A percentile compares a stretch with the other conserved stretches of the same genome.
phyloP scores from a whole-genome alignment of 768 basidiomycete species.

The Hysterangium stoloniferum region DNA sequence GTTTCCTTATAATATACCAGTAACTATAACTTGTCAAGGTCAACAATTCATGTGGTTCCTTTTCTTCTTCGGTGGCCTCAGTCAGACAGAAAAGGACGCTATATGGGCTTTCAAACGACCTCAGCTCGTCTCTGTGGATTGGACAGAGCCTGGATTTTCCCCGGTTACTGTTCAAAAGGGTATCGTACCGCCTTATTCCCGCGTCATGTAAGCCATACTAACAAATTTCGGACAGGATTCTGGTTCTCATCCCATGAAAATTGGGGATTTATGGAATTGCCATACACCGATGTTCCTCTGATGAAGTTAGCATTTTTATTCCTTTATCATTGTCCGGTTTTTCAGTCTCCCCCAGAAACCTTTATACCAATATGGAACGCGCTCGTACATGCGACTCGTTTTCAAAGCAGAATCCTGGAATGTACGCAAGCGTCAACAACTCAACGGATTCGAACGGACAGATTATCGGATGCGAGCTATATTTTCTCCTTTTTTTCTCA shows the following conservation, averaged over 20 bases:
- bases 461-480: background rate
- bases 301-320: background rate
- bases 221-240: too few relatives aligned
- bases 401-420: background rate
- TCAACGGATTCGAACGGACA: background rate
- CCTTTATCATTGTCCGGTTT: background rate
- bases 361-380: conserved; percentile 2
- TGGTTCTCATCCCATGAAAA: conserved; percentile 5
- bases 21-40: background rate
- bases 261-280: conserved; percentile 1
- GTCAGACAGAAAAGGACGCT: conserved; percentile 1
- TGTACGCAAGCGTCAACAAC: conserved; percentile 5
- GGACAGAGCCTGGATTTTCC: background rate
- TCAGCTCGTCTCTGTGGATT: background rate
- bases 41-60: conserved; percentile 4
- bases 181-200: background rate
- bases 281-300: background rate
- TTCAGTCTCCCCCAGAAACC: background rate
- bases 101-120: background rate
- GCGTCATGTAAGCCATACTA: too few relatives aligned
- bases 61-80: background rate
- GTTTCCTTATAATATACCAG: background rate
- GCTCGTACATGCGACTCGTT: background rate
- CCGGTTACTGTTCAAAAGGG: background rate
- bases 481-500: background rate